These are phyloP conservation scores for Claviceps pazoutovae DNA, from an alignment of 2,329 filamentous ascomycete genomes.

Conservation along the genomic window DNA sequence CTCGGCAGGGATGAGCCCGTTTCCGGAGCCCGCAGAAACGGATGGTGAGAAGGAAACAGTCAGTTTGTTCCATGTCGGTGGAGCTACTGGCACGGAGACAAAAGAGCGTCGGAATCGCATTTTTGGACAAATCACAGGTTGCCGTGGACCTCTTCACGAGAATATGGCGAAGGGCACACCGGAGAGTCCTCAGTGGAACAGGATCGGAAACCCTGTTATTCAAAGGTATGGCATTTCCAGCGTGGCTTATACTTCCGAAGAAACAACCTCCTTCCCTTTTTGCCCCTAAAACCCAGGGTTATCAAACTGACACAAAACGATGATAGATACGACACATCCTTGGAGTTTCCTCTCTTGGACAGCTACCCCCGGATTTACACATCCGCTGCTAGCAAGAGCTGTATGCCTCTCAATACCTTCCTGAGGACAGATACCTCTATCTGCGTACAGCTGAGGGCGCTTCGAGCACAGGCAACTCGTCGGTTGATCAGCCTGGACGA, in stretches of 20 bases:
- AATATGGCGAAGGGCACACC: slow-evolving; percentile 4
- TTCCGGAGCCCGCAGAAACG: slow-evolving; percentile 16
- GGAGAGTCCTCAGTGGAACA: slow-evolving; percentile 9
- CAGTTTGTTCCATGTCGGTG: slow-evolving; percentile 18
- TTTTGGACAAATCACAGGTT: slow-evolving; percentile 16
- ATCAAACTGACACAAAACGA: neutral
- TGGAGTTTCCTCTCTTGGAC: slow-evolving; percentile 49
- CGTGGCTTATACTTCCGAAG: neutral
- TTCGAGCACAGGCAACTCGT: slow-evolving; percentile 50
- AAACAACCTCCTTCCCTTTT: neutral
- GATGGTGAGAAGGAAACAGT: slow-evolving; percentile 18
- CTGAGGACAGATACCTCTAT: slow-evolving; percentile 65
- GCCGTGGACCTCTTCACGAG: slow-evolving; percentile 9
- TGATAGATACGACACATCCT: slow-evolving; percentile 4
- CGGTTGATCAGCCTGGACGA: slow-evolving; percentile 60
- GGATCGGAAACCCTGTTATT: slow-evolving; percentile 15
- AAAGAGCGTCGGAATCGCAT: slow-evolving; percentile 11
- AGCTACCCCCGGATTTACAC: slow-evolving; percentile 71
- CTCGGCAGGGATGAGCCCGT: slow-evolving; percentile 54
- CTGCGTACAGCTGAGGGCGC: slow-evolving; percentile 49
- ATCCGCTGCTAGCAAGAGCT: slow-evolving; percentile 19
- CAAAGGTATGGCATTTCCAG: slow-evolving; percentile 12
- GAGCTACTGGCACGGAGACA: neutral
- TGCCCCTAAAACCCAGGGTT: neutral
- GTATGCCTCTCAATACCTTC: slow-evolving; percentile 35